Conservation (phyloP, 140 eudicot genomes). For the Anethum foeniculum region DNA sequence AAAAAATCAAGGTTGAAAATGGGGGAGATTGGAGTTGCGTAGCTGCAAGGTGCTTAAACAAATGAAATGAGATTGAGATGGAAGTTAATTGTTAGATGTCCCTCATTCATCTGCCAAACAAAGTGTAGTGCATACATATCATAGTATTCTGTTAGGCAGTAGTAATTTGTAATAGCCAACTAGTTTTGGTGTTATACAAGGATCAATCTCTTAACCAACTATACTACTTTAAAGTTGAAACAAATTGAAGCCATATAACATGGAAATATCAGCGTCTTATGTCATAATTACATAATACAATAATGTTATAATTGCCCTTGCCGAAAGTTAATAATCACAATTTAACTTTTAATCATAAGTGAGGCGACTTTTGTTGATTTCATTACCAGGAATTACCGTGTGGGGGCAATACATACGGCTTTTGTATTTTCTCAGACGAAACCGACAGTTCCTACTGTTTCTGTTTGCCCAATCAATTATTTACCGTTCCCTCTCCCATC, state of each 20-base stretch:
- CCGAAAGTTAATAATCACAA: background rate
- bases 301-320: background rate
- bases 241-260: background rate
- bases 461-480: no score
- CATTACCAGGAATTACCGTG: background rate
- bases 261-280: background rate
- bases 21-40: constrained; percentile 5
- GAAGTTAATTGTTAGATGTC: background rate
- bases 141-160: background rate
- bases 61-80: background rate
- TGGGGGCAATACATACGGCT: background rate
- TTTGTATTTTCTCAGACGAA: background rate
- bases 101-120: background rate
- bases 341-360: background rate
- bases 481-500: no score
- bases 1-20: background rate
- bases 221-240: no score
- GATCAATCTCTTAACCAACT: background rate
- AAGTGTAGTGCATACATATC: background rate
- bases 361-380: background rate
- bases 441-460: no score
- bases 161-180: background rate
- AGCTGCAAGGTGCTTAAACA: background rate
- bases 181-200: background rate
- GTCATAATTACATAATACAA: background rate